Evolutionary conservation across 2,329 filamentous ascomycete species (phyloP), one percentile per base, ranked within the genome.

Genomic region (Stemphylium vesicarium): DNA sequence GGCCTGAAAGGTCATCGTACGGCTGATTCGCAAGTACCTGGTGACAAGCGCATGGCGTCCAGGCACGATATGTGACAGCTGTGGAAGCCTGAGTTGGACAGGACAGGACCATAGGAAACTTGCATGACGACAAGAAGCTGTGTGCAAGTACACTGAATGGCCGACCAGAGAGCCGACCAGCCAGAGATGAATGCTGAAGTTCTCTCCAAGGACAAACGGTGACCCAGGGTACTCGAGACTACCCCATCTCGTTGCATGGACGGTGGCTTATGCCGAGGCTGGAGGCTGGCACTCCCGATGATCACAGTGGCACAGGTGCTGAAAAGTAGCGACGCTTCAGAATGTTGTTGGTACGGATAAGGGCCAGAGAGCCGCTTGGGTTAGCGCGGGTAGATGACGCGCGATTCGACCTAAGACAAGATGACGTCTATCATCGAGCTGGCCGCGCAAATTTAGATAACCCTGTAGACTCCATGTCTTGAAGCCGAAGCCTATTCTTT

Each of bases 321-420:
- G 26, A 29, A 29, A n/a, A 35, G 42, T 8, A 18, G 36, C 31
- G 13, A 45, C 13, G 20, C 3, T 20, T 26, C 10, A 36, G 12
- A n/a, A 16, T 32, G 5, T 12, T n/a, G 16, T 26, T 35, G 51
- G 26, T 20, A 35, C 16, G 26, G 18, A 37, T 18, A n/a, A 39
- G 47, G 37, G 26, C n/a, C 38, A 11, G 37, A 9, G 40, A 29
- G 49, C 10, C 36, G 51, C 44, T 50, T 43, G 48, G 33, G 39
- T 41, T 61, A 60, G 57, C 54, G 54, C 24, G 13, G 24, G 24
- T 60, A 16, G 18, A 63, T 63, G 57, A 60, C 60, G 54, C 57
- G 46, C 54, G 39, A 42, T 51, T 32, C 18, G 46, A 45, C 24
- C 53, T 12, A 18, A n/a, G 31, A 43, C n/a, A 31, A 45, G 26